phyloP scores from a whole-genome alignment of 2,329 filamentous ascomycete species.

The Pestalotiopsis sp. region DNA sequence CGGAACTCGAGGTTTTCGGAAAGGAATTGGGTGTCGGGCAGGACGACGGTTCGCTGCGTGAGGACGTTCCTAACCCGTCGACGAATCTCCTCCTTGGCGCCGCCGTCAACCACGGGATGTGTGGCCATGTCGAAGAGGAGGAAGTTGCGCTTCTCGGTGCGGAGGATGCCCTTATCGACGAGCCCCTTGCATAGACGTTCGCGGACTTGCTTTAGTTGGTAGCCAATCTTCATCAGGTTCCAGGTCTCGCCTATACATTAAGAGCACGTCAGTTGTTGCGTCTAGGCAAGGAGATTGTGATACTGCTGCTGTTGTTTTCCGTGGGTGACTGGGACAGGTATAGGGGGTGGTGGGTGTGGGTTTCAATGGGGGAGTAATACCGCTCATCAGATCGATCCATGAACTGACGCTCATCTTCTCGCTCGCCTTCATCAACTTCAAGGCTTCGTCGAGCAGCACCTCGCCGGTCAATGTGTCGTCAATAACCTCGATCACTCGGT shows the following conservation, averaged over 20 bases:
- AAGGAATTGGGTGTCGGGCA: slow-evolving; percentile 83
- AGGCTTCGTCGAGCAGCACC: slow-evolving; percentile 92
- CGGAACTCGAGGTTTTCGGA: slow-evolving; percentile 94
- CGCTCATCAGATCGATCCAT: slow-evolving; percentile 99
- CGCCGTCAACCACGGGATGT: slow-evolving; percentile 93
- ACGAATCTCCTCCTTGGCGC: slow-evolving; percentile 96
- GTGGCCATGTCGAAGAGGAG: slow-evolving; percentile 99
- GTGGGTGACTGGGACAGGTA: slow-evolving; percentile 1
- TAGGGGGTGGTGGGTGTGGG: slow-evolving; percentile 13
- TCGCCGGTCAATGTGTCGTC: slow-evolving; percentile 96
- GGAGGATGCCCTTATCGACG: slow-evolving; percentile 97
- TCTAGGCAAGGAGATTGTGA: slow-evolving; percentile 12
- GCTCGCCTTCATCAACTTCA: slow-evolving; percentile 99
- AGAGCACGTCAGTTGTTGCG: slow-evolving; percentile 14
- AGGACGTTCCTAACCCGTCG: slow-evolving; percentile 90
- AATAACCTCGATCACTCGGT: slow-evolving; percentile 94
- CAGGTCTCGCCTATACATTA: slow-evolving; percentile 89
- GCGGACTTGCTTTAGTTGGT: slow-evolving; percentile 98
- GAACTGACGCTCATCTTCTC: slow-evolving; percentile 99
- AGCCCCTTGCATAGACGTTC: slow-evolving; percentile 96
- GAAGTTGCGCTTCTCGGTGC: slow-evolving; percentile 99
- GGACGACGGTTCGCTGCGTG: slow-evolving; percentile 90
- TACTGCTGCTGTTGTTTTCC: neutral
- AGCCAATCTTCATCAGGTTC: slow-evolving; percentile 99
- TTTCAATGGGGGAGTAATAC: slow-evolving; percentile 50